Conservation (phyloP, 2,329 filamentous ascomycete genomes). For the Penicillium digitatum region DNA sequence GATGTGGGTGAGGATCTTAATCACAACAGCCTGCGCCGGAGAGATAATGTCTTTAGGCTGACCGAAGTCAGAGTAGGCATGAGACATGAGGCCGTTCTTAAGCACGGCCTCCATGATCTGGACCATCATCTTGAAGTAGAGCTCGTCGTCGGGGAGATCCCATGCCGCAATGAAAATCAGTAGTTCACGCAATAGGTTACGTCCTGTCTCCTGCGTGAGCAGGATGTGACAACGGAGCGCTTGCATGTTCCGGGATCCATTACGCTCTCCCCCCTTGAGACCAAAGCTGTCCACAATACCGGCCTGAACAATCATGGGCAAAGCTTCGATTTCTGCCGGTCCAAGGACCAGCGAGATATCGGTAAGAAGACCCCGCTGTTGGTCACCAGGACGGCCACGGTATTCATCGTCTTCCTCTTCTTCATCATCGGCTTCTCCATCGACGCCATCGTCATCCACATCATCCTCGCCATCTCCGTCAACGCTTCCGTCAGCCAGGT, state of each 20-base stretch:
- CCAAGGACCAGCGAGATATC: slow-evolving; percentile 93
- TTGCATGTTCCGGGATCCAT: slow-evolving; percentile 70
- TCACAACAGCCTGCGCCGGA: slow-evolving; percentile 86
- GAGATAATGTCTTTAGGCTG: slow-evolving; percentile 96
- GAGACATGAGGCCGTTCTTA: slow-evolving; percentile 82
- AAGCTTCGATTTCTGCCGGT: slow-evolving; percentile 88
- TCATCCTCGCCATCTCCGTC: slow-evolving; percentile 54
- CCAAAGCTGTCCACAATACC: slow-evolving; percentile 82
- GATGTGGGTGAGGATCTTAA: slow-evolving; percentile 86
- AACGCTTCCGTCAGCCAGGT: slow-evolving; percentile 43
- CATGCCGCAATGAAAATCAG: slow-evolving; percentile 95
- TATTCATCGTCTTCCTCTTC: slow-evolving; percentile 53
- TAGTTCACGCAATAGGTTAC: slow-evolving; percentile 83
- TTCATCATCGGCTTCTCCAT: slow-evolving; percentile 49
- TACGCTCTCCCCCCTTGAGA: slow-evolving; percentile 59
- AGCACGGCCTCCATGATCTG: slow-evolving; percentile 94
- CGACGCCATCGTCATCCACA: slow-evolving; percentile 49
- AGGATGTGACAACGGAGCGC: slow-evolving; percentile 86
- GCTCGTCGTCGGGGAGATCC: slow-evolving; percentile 88
- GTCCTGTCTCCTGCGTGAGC: slow-evolving; percentile 81
- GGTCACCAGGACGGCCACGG: slow-evolving; percentile 48
- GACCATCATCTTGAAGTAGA: slow-evolving; percentile 94
- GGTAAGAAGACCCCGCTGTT: slow-evolving; percentile 73
- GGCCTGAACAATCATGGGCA: slow-evolving; percentile 96
- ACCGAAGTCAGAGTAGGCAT: slow-evolving; percentile 84